Conservation (phyloP, 2,329 filamentous ascomycete species). For the Neopestalotiopsis sp. region DNA sequence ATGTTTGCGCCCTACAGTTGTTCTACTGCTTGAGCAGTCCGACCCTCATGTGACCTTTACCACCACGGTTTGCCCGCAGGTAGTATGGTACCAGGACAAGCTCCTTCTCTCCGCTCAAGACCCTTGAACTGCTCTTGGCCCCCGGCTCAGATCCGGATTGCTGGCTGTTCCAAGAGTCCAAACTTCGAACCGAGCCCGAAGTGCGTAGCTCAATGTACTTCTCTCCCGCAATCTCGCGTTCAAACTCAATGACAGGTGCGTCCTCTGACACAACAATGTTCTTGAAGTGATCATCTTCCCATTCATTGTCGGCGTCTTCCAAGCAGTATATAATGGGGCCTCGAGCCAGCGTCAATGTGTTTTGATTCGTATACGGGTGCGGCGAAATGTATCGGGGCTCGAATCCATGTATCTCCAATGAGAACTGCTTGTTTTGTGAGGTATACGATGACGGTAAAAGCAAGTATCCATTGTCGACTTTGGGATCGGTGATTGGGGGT, state of each 20-base stretch:
- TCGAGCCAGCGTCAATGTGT: conserved; percentile 57
- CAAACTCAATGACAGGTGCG: conserved; percentile 25
- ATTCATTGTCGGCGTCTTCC: conserved; percentile 62
- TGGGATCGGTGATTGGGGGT: not conserved
- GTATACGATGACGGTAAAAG: not conserved
- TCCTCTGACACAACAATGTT: conserved; percentile 36
- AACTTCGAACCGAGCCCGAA: not conserved
- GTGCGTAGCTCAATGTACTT: conserved; percentile 33
- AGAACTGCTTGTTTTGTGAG: conserved; percentile 39
- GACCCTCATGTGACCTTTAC: conserved; percentile 59
- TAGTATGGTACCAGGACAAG: conserved; percentile 61
- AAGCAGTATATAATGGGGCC: conserved; percentile 66
- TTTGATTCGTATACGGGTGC: conserved; percentile 61
- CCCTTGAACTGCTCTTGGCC: not conserved
- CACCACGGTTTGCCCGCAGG: conserved; percentile 58
- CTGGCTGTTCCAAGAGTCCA: conserved; percentile 24
- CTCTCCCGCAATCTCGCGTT: conserved; percentile 28
- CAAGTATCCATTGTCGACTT: conserved; percentile 1
- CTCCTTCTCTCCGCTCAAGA: conserved; percentile 27
- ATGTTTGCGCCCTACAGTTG: not conserved
- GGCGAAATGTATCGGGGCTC: conserved; percentile 53
- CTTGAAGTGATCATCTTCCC: conserved; percentile 62
- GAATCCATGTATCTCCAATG: conserved; percentile 50
- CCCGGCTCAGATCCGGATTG: conserved; percentile 7
- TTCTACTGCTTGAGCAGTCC: conserved; percentile 34